Base-by-base conservation (phyloP, 257 asterid species). In the Cynanchum wilfordii region DNA sequence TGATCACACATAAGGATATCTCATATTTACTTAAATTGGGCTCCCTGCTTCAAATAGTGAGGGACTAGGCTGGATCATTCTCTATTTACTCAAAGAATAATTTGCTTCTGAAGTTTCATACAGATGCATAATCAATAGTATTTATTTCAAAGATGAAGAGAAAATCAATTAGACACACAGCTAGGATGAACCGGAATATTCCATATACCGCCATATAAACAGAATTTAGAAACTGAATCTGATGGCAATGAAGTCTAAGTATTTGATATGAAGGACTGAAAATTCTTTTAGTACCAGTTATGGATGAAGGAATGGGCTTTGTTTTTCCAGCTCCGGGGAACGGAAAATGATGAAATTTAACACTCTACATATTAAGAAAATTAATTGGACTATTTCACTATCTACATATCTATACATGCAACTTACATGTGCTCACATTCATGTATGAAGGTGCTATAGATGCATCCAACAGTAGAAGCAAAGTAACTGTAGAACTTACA, bases 401-500 rank as follows among this genome's bases (percentile, higher is more conserved):
- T 9, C 29, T 71, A 8, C 33, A 57, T 57, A 27, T 20, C 55
- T 30, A 42, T n/a, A 54, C 22, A 55, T 22, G 55, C 44, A 29
- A 50, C 59, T 24, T 68, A 50, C 17, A 68, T 33, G 16, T 52
- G 8, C 38, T 51, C 3, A 22, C 33, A 29, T 27, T 20, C 44
- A 19, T 69, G 27, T 40, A 66, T 2, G 15, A 50, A 5, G 25
- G 27, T 24, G 24, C 17, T 20, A 62, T 42, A 71, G 29, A 36
- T 33, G 33, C 30, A 36, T 33, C 15, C 22, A 38, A 51, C 40
- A 36, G 12, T 16, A 7, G 51, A 13, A 57, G 56, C n/a, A 40
- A 27, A 49, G 38, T 33, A 55, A 3, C 16, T 33, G 7, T 52
- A 74, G 29, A 22, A 78, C 93, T 84, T 77, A 94, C 99, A 75